Evolutionary conservation across 495 filamentous ascomycete genomes (phyloP).

Genomic region (Lepraria neglecta): DNA sequence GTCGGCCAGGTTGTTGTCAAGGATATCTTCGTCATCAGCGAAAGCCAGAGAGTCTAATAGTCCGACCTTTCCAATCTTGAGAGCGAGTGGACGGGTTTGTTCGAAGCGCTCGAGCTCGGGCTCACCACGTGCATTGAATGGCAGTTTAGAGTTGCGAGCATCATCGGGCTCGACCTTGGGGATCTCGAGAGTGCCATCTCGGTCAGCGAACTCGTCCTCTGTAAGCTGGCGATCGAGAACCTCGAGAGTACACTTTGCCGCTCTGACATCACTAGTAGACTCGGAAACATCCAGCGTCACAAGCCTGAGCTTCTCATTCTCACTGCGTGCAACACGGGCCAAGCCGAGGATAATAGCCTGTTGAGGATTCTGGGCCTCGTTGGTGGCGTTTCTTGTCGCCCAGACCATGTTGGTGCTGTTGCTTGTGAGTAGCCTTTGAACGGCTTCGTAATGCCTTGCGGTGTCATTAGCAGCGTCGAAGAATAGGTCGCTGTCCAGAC

Average conservation of each 20-base stretch:
- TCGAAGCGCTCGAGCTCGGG: conserved; percentile 19
- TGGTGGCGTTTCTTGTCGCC: conserved; percentile 22
- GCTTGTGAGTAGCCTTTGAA: conserved; percentile 19
- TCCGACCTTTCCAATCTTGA: conserved; percentile 27
- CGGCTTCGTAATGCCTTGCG: conserved; percentile 18
- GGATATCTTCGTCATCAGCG: conserved; percentile 26
- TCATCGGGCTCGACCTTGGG: conserved; percentile 23
- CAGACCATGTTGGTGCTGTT: conserved; percentile 20
- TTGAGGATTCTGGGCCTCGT: conserved; percentile 23
- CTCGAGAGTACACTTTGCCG: conserved; percentile 11
- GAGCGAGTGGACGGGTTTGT: conserved; percentile 22
- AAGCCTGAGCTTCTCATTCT: conserved; percentile 19
- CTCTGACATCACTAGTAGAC: not conserved
- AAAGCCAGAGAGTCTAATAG: conserved; percentile 26
- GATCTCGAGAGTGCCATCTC: conserved; percentile 20
- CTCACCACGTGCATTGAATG: conserved; percentile 16
- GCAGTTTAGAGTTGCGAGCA: conserved; percentile 17
- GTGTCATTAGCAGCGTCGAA: conserved; percentile 17
- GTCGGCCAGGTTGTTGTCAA: conserved; percentile 29
- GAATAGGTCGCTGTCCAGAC: conserved; percentile 24
- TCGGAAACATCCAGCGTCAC: conserved; percentile 18
- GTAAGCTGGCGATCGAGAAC: conserved; percentile 12
- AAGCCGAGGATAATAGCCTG: conserved; percentile 19
- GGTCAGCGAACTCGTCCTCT: conserved; percentile 25
- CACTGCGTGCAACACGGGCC: conserved; percentile 15